Conservation (phyloP, 768 basidiomycete genomes). For the Psilocybe subaeruginosa region DNA sequence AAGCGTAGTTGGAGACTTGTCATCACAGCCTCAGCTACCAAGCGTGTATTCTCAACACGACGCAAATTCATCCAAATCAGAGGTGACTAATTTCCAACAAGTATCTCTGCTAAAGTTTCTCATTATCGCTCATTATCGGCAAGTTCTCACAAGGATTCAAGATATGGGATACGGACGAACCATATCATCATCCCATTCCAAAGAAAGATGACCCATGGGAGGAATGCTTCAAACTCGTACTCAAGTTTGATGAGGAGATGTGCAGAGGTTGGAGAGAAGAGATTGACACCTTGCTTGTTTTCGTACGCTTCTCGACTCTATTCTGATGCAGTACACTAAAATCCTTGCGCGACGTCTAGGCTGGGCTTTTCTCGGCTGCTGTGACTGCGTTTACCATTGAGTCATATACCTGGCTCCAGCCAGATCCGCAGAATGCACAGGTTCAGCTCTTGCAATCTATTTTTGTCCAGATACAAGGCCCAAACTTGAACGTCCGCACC, state of each 20-base stretch:
- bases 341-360: conserved; percentile 10
- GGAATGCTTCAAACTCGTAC: conserved; percentile 16
- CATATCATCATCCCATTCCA: conserved; percentile 11
- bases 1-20: no score
- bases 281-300: conserved; percentile 22
- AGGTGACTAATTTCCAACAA: no score
- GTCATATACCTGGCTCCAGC: conserved; percentile 23
- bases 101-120: no score
- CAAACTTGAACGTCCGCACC: conserved; percentile 1
- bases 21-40: no score
- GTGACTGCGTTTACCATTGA: conserved; percentile 29
- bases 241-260: conserved; percentile 18
- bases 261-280: conserved; percentile 25
- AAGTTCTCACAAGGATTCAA: conserved; percentile 7
- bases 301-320: conserved; percentile 18
- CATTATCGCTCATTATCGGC: no score
- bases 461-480: conserved; percentile 9
- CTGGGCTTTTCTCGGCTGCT: conserved; percentile 28
- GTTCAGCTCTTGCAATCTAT: conserved; percentile 18
- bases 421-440: conserved; percentile 17
- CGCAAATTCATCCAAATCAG: no score
- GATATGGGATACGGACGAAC: conserved; percentile 6
- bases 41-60: no score
- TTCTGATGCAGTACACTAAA: background rate
- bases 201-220: conserved; percentile 21